Percentiles rank a stretch among this genome's conserved stretches.
Conservation (phyloP, 306 rosid species). For the Potentilla sterilis region DNA sequence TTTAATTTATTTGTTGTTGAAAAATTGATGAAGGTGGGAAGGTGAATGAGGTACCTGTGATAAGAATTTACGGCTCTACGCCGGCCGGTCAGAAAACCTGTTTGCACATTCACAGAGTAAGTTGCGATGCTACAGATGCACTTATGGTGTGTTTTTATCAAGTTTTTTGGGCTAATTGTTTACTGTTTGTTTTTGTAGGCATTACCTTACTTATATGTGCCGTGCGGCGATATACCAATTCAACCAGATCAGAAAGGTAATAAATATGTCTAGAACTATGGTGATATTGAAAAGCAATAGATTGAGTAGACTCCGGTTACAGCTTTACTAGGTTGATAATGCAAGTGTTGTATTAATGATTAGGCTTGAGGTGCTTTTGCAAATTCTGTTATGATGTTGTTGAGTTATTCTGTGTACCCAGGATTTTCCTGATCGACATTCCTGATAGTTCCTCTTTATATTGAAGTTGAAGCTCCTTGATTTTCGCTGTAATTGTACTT, state of each 20-base stretch:
- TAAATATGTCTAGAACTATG: slow-evolving; percentile 12
- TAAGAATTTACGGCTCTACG: slow-evolving; percentile 84
- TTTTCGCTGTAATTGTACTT: not conserved
- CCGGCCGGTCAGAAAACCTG: slow-evolving; percentile 96
- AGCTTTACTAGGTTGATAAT: slow-evolving; percentile 15
- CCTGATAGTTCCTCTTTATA: not conserved
- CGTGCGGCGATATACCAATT: slow-evolving; percentile 64
- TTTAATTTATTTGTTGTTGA: slow-evolving; percentile 3
- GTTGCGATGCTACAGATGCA: not conserved
- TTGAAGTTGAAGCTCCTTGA: not conserved
- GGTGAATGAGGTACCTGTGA: slow-evolving; percentile 78
- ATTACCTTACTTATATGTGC: slow-evolving; percentile 77
- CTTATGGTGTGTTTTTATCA: not conserved
- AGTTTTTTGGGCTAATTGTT: not conserved
- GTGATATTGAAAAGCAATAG: not conserved
- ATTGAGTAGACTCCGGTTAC: not conserved
- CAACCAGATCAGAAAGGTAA: slow-evolving; percentile 54
- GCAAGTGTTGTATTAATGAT: not conserved
- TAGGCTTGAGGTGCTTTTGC: not conserved
- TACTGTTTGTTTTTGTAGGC: slow-evolving; percentile 43
- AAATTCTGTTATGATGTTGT: not conserved
- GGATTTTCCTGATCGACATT: not conserved
- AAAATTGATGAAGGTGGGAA: slow-evolving; percentile 54
- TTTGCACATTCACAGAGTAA: slow-evolving; percentile 78
- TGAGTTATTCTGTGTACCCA: not conserved